Evolutionary conservation across 1,284 basidiomycete genomes (phyloP).

Genomic region (Gymnopus androsaceus): DNA sequence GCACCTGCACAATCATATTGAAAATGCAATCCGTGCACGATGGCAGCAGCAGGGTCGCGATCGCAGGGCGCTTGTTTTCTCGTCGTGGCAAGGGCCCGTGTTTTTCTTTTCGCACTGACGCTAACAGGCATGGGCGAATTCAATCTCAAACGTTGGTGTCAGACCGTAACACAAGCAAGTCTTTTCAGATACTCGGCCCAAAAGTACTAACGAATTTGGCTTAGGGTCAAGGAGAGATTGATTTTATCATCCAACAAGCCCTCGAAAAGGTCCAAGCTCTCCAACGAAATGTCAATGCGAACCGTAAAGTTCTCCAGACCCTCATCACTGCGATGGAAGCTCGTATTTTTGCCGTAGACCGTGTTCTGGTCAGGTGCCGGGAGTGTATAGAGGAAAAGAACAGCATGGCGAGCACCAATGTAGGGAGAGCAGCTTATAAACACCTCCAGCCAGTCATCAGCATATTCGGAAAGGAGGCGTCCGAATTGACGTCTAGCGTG

Average conservation of each 20-base stretch:
- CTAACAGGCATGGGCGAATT: neutral
- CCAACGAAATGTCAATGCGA: neutral
- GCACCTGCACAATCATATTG: no score
- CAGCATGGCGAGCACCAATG: neutral
- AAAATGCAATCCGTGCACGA: no score
- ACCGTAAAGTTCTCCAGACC: neutral
- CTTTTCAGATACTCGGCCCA: neutral
- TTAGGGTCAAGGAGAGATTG: slow-evolving; percentile 1
- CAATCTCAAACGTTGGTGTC: neutral
- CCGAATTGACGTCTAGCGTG: neutral
- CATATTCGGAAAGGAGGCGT: neutral
- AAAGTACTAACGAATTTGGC: neutral
- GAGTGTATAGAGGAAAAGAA: neutral
- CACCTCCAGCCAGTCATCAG: neutral
- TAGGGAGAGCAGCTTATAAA: neutral
- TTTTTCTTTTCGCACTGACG: no score
- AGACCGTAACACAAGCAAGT: neutral
- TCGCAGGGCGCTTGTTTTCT: no score
- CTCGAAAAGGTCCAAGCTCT: neutral
- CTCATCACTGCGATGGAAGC: neutral
- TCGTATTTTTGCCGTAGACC: neutral
- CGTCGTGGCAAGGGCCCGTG: no score
- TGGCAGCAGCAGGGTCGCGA: no score
- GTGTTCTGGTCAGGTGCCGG: neutral
- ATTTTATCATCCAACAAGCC: neutral